These are phyloP conservation scores for Fusarium ramigenum DNA, from an alignment of 2,329 filamentous ascomycete species.

Conservation along the genomic window DNA sequence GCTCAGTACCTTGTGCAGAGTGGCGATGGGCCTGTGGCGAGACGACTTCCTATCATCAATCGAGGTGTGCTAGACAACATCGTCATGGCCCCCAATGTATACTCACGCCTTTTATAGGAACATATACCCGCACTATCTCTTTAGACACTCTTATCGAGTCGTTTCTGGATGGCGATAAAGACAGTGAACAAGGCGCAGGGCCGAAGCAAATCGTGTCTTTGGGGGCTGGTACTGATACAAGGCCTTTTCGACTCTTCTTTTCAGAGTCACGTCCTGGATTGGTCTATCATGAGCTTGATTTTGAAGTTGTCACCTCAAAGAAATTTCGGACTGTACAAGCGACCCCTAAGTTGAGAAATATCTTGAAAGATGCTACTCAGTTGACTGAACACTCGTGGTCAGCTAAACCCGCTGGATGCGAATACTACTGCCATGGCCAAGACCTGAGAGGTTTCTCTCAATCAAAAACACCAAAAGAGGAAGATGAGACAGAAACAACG, in stretches of 20 bases:
- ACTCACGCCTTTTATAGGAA: slow-evolving; percentile 66
- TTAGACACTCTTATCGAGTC: slow-evolving; percentile 79
- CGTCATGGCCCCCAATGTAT: not conserved
- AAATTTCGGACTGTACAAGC: slow-evolving; percentile 69
- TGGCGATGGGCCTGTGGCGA: slow-evolving; percentile 57
- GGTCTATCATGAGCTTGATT: slow-evolving; percentile 93
- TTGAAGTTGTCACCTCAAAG: slow-evolving; percentile 73
- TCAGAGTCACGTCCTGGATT: slow-evolving; percentile 55
- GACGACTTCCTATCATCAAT: slow-evolving; percentile 91
- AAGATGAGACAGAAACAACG: not conserved
- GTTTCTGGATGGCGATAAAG: slow-evolving; percentile 66
- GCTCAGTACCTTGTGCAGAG: slow-evolving; percentile 73
- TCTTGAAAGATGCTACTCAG: slow-evolving; percentile 51
- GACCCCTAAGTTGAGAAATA: slow-evolving; percentile 52
- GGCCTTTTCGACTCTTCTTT: slow-evolving; percentile 79
- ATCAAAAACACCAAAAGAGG: not conserved
- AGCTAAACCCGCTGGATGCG: slow-evolving; percentile 50
- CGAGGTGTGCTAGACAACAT: slow-evolving; percentile 67
- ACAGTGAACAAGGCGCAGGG: slow-evolving; percentile 32
- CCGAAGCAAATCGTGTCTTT: slow-evolving; percentile 86
- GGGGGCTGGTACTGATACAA: slow-evolving; percentile 92
- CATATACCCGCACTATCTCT: slow-evolving; percentile 88
- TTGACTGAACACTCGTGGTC: slow-evolving; percentile 53
- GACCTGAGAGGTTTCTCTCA: slow-evolving; percentile 66
- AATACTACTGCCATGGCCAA: slow-evolving; percentile 69